phyloP scores from a whole-genome alignment of 2,329 filamentous ascomycete species.

The Xylariaceae sp. region DNA sequence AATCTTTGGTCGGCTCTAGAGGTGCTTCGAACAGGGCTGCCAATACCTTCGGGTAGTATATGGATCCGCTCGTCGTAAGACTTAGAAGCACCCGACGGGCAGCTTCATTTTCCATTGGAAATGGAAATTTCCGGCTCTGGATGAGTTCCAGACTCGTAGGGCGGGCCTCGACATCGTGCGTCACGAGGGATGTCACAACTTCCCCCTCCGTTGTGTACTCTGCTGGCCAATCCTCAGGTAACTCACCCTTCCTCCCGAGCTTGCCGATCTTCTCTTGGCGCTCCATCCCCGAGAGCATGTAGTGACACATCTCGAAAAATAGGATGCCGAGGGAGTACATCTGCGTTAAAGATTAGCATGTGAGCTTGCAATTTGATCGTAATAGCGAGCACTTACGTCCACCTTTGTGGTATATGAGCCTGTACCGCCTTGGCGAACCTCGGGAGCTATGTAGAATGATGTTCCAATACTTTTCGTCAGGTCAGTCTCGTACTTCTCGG shows the following conservation, averaged over 20 bases:
- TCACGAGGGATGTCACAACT: constrained; percentile 74
- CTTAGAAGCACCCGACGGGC: constrained; percentile 78
- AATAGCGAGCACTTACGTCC: constrained; percentile 53
- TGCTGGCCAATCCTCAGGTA: constrained; percentile 69
- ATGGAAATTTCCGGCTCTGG: constrained; percentile 77
- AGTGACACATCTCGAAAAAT: constrained; percentile 95
- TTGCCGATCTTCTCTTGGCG: constrained; percentile 58
- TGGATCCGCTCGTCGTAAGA: constrained; percentile 73
- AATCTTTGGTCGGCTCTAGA: constrained; percentile 73
- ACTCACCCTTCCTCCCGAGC: constrained; percentile 58
- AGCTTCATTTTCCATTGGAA: constrained; percentile 89
- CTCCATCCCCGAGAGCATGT: constrained; percentile 57
- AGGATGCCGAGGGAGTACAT: constrained; percentile 98
- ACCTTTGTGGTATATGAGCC: constrained; percentile 89
- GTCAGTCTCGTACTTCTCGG: constrained; percentile 48
- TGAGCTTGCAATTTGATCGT: not conserved
- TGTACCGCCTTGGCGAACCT: constrained; percentile 69
- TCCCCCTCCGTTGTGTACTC: constrained; percentile 67
- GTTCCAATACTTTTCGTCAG: constrained; percentile 71
- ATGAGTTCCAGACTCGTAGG: constrained; percentile 79
- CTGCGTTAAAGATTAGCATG: constrained; percentile 32
- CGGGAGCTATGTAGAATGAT: constrained; percentile 86
- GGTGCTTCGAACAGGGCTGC: constrained; percentile 75
- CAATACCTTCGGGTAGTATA: constrained; percentile 85
- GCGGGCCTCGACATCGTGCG: constrained; percentile 73